A percentile compares a stretch with the other conserved stretches of the same genome.
Evolutionary conservation across 495 filamentous ascomycete genomes (phyloP).

Genomic region (Penicillium coffeae): DNA sequence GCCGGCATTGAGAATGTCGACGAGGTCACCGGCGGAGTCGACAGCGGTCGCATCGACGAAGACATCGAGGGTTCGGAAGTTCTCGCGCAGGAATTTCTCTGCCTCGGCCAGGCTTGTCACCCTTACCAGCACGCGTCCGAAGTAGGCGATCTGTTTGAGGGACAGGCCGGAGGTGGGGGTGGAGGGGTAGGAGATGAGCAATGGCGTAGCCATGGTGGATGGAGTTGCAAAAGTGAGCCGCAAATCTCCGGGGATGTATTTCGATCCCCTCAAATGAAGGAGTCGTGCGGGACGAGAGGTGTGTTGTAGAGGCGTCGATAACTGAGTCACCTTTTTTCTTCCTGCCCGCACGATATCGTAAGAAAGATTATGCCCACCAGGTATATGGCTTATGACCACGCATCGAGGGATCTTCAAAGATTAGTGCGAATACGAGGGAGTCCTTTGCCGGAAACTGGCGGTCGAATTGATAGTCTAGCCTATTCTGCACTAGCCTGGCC

Average conservation of each 20-base stretch:
- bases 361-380: neutral
- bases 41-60: conserved; percentile 76
- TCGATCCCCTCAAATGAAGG: neutral
- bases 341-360: neutral
- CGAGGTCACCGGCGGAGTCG: conserved; percentile 61
- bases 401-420: too few relatives aligned
- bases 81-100: conserved; percentile 65
- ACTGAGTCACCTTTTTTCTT: conserved; percentile 9
- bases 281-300: neutral
- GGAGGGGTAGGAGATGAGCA: conserved; percentile 46
- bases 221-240: conserved; percentile 3
- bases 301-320: conserved; percentile 15
- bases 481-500: too few relatives aligned
- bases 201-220: conserved; percentile 46
- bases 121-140: conserved; percentile 71
- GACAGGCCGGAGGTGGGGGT: conserved; percentile 50
- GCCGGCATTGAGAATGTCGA: conserved; percentile 79
- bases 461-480: too few relatives aligned
- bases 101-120: conserved; percentile 55
- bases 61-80: conserved; percentile 61
- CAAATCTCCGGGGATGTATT: conserved; percentile 5
- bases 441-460: too few relatives aligned
- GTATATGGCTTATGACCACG: too few relatives aligned
- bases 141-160: conserved; percentile 69
- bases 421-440: too few relatives aligned